A percentile compares a stretch with the other conserved stretches of the same genome.
phyloP scores from a whole-genome alignment of 306 rosid species.

The Begonia fuchsioides region DNA sequence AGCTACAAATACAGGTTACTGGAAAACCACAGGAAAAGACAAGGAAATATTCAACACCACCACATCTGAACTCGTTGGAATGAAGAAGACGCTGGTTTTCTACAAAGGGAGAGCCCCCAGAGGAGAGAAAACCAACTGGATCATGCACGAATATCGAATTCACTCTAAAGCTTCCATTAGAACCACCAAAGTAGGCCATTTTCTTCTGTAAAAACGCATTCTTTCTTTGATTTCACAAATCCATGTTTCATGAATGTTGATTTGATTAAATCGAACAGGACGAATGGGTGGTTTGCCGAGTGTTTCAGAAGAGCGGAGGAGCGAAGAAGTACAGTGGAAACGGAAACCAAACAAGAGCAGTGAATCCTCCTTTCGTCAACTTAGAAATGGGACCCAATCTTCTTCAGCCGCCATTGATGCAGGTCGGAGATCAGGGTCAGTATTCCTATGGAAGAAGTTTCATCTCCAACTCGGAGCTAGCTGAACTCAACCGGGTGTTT shows the following conservation, averaged over 20 bases:
- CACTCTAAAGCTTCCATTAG: slow-evolving; percentile 50
- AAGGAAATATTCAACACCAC: slow-evolving; percentile 53
- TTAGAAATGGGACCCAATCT: slow-evolving; percentile 36
- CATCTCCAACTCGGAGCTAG: slow-evolving; percentile 36
- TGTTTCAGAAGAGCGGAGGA: slow-evolving; percentile 70
- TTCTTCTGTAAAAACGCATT: no score
- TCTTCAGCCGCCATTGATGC: slow-evolving; percentile 30
- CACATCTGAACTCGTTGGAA: slow-evolving; percentile 62
- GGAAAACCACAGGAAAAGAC: slow-evolving; percentile 97
- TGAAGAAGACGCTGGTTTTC: slow-evolving; percentile 90
- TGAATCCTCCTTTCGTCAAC: slow-evolving; percentile 36
- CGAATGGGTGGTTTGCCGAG: slow-evolving; percentile 87
- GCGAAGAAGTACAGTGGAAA: slow-evolving; percentile 54
- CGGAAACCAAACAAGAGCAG: slow-evolving; percentile 37
- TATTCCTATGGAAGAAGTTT: slow-evolving; percentile 22
- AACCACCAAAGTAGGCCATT: slow-evolving; percentile 36
- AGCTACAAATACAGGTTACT: slow-evolving; percentile 84
- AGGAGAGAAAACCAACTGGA: slow-evolving; percentile 89
- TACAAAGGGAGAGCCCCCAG: slow-evolving; percentile 94
- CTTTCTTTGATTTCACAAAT: no score
- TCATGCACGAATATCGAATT: slow-evolving; percentile 90
- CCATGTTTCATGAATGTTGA: no score
- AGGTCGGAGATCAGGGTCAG: slow-evolving; percentile 33
- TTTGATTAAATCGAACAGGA: slow-evolving; percentile 18
- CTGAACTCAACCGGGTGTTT: slow-evolving; percentile 40